Conservation (phyloP, 352 stramenopile genomes). For the Phytophthora pistaciae region DNA sequence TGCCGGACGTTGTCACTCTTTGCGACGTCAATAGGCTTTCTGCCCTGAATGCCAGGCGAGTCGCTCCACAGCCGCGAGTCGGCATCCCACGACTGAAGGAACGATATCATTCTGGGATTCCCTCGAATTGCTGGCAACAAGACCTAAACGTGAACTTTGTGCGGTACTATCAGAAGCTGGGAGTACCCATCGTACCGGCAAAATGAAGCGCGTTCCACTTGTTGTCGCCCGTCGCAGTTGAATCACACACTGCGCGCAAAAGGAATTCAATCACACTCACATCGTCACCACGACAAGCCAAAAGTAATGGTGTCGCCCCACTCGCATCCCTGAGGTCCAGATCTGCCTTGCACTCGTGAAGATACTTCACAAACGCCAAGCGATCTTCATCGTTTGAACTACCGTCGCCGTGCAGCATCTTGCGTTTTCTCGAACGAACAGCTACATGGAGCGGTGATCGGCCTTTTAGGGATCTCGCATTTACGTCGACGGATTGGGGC, state of each 20-base stretch:
- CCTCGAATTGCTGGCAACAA: conserved; percentile 37
- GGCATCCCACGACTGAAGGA: conserved; percentile 65
- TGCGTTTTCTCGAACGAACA: conserved; percentile 21
- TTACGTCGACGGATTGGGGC: conserved; percentile 32
- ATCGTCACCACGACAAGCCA: conserved; percentile 42
- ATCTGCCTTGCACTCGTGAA: conserved; percentile 40
- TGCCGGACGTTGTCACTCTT: conserved; percentile 31
- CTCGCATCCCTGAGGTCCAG: conserved; percentile 50
- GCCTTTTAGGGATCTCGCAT: conserved; percentile 58
- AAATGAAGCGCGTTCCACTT: conserved; percentile 56
- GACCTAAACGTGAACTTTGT: neutral
- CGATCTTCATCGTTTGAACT: conserved; percentile 11
- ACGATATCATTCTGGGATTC: conserved; percentile 35
- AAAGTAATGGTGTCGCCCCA: conserved; percentile 50
- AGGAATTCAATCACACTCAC: conserved; percentile 35
- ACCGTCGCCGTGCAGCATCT: neutral
- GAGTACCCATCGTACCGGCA: conserved; percentile 28
- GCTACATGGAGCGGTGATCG: conserved; percentile 62
- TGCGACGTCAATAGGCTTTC: conserved; percentile 46
- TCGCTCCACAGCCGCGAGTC: conserved; percentile 39
- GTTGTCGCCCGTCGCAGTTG: conserved; percentile 38
- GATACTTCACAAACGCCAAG: conserved; percentile 32
- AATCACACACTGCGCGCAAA: conserved; percentile 43
- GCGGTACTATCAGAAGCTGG: neutral
- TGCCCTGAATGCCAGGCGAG: conserved; percentile 42